Conservation (phyloP, 2,329 filamentous ascomycete genomes). For the Aspergillus floridensis region DNA sequence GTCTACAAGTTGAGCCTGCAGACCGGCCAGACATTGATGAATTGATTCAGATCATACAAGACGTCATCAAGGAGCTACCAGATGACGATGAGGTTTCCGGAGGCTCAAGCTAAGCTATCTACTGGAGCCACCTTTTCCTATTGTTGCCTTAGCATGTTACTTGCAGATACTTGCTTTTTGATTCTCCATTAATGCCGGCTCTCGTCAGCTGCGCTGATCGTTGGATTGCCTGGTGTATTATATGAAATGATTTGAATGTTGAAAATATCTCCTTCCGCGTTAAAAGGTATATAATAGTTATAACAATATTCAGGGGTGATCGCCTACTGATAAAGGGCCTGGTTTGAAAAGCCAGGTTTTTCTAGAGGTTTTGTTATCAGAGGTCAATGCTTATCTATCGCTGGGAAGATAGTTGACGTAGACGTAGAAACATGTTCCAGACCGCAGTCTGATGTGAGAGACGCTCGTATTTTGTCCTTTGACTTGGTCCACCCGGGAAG, state of each 20-base stretch:
- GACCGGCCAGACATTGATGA: conserved; percentile 86
- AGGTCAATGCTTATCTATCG: neutral
- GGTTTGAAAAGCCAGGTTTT: too few relatives aligned
- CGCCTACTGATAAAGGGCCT: too few relatives aligned
- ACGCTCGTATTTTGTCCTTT: neutral
- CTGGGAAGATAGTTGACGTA: too few relatives aligned
- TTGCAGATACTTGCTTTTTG: neutral
- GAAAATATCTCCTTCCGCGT: conserved; percentile 11
- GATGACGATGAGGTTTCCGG: conserved; percentile 53
- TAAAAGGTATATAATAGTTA: neutral
- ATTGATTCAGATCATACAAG: conserved; percentile 74
- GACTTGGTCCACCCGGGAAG: neutral
- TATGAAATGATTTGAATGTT: conserved; percentile 22
- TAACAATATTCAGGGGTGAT: neutral
- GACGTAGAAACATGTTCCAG: neutral
- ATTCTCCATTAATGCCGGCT: neutral
- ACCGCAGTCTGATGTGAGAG: neutral
- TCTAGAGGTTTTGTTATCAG: neutral
- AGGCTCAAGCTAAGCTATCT: conserved; percentile 20
- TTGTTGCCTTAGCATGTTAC: conserved; percentile 6
- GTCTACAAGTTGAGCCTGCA: conserved; percentile 78
- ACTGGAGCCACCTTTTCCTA: neutral
- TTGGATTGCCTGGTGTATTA: conserved; percentile 14
- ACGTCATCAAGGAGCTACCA: conserved; percentile 65
- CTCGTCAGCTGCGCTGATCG: neutral